Evolutionary conservation across 2,329 filamentous ascomycete genomes (phyloP), one percentile per base, ranked within the genome.

Genomic region (Alternaria novae-zelandiae): DNA sequence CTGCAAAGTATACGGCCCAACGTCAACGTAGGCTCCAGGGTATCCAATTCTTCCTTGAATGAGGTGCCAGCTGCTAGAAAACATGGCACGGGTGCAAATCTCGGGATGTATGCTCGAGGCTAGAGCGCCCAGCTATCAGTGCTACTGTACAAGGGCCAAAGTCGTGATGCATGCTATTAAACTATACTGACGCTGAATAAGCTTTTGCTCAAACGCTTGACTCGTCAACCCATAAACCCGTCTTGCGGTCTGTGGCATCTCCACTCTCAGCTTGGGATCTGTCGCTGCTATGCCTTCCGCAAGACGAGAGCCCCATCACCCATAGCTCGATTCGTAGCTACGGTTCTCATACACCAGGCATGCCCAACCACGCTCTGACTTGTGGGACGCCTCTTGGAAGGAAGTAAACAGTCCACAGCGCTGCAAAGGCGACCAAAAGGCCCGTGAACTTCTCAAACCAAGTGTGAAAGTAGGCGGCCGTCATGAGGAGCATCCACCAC

Each of bases 401-500:
- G 64, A 85, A 85, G 69, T 86, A 86, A 6, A 85, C 79, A 3
- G 73, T 61, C 68, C 82, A 84, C 15, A 86, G 68, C 9, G 79
- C 81, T 13, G 67, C 67, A 65, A 84, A 83, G 1, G 83, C 84
- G 21, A 85, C 83, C n/a, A 83, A 21, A 55, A 85, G 70, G 0
- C 83, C 84, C 15, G 83, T 85, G 55, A 84, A 82, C 90, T 98
- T 99, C 83, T 99, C 96, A 73, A 96, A 90, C 94, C 95, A 98
- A 0, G 96, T 99, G 80, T 99, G 96, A 76, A 99, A 99, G 85
- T 95, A 99, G 43, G 96, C 94, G 3, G 94, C 94, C 44, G 96
- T 99, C 96, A 99, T 99, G 65, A 98, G 85, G 78, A 99, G 81
- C 96, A 99, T 99, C 93, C 96, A 98, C 83, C 90, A 87, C 75